Conservation (phyloP, 352 stramenopile genomes). For the Globisporangium cylindrosporum region DNA sequence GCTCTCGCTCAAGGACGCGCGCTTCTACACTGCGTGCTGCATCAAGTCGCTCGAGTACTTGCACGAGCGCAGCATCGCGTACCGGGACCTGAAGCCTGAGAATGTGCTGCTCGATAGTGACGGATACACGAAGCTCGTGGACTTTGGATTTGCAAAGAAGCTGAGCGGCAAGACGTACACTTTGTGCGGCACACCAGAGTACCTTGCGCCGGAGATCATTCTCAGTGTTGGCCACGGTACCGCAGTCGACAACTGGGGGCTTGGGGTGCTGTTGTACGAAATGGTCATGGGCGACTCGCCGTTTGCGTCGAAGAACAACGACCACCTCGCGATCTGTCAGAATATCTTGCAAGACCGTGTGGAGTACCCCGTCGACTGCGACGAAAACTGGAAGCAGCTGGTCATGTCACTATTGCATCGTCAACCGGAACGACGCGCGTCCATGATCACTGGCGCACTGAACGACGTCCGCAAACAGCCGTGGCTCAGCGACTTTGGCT, state of each 20-base stretch:
- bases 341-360: conserved; percentile 30
- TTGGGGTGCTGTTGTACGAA: conserved; percentile 55
- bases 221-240: conserved; percentile 32
- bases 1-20: conserved; percentile 67
- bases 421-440: conserved; percentile 40
- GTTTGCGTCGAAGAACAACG: conserved; percentile 26
- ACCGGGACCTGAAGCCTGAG: conserved; percentile 87
- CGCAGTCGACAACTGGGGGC: conserved; percentile 51
- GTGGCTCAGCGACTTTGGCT: conserved; percentile 47
- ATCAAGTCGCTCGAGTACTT: conserved; percentile 88
- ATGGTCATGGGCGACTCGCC: conserved; percentile 45
- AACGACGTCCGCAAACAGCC: conserved; percentile 29
- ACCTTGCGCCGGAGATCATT: conserved; percentile 54
- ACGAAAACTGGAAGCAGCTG: conserved; percentile 35
- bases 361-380: conserved; percentile 25
- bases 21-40: conserved; percentile 88
- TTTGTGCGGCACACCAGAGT: conserved; percentile 53
- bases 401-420: conserved; percentile 41
- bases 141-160: conserved; percentile 94
- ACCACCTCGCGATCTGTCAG: conserved; percentile 34
- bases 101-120: conserved; percentile 77
- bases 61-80: conserved; percentile 80
- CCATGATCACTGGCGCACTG: conserved; percentile 24
- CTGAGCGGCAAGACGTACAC: conserved; percentile 35
- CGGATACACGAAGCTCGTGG: conserved; percentile 91